Base-by-base conservation (phyloP, 129 eudicot species). In the Heracleum sosnowskyi region DNA sequence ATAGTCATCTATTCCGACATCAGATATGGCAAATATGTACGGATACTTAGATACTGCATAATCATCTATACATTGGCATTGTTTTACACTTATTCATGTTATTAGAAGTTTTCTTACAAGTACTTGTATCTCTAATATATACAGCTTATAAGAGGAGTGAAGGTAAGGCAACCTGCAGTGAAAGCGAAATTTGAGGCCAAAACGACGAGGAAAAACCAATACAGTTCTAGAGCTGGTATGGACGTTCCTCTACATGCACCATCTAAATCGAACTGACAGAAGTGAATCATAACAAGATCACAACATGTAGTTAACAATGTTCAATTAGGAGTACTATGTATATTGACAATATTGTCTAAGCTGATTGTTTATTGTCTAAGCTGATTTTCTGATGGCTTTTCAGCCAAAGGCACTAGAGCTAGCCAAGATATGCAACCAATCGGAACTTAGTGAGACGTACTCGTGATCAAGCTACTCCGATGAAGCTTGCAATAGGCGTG, bases 21-120 rank as follows among this genome's bases (percentile, higher is more conserved):
- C 57, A 96, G 92, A 84, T 92, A 91, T 77, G 95, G 96, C 83
- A 95, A 95, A 95, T 95, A 90, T 57, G 99, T 95, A 90, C 12
- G 99, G 16, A 71, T 29, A 13, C 35, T 44, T 5, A 13, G 16
- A 42, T 28, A 12, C 44, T 72, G 13, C 49, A 55, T 40, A 37
- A 35, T 37, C 24, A 22, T 36, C 28, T 72, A 1, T 2, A 26
- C n/a, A 66, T 10, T 1, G 44, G 2, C 28, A 44, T 42, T 16
- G 24, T 12, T 73, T 42, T 12, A 36, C 31, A 47, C 46, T 73
- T 17, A 3, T n/a, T 31, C 4, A 71, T 31, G 4, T 57, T 26
- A 24, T 72, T 42, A 31, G 34, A 64, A 18, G 0, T 9, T 57
- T 57, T 1, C 71, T 64, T 31, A 29, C 71, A 64, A 29, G 22